Evolutionary conservation across 2,329 filamentous ascomycete genomes (phyloP).

Genomic region (Celoporthe dispersa): DNA sequence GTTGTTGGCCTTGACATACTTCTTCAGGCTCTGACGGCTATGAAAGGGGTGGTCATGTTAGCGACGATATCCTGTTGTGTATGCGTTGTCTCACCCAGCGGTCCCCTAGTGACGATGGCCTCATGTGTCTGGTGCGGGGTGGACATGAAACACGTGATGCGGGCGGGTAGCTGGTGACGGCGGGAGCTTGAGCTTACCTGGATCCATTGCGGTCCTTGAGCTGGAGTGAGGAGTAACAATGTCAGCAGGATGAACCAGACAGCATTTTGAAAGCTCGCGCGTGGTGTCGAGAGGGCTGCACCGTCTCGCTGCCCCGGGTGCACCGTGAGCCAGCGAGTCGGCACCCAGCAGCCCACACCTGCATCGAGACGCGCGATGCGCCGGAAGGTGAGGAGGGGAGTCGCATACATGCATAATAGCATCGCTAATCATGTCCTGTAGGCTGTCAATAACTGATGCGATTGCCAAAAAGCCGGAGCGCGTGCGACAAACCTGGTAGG

Average conservation of each 20-base stretch:
- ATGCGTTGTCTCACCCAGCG: conserved; percentile 17
- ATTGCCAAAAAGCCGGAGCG: conserved; percentile 30
- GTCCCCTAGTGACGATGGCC: conserved; percentile 26
- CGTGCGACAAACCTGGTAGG: conserved; percentile 59
- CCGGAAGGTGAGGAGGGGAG: conserved; percentile 39
- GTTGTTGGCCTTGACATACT: conserved; percentile 63
- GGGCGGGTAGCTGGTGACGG: conserved; percentile 21
- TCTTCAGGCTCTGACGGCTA: conserved; percentile 65
- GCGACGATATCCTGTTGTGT: conserved; percentile 27
- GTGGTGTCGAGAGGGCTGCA: conserved; percentile 16
- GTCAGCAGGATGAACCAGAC: conserved; percentile 44
- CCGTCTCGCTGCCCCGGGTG: not conserved
- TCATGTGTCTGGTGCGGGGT: conserved; percentile 29
- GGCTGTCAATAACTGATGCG: conserved; percentile 41
- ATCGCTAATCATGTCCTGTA: conserved; percentile 66
- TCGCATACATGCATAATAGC: conserved; percentile 63
- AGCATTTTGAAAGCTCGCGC: not conserved
- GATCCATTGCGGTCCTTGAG: conserved; percentile 68
- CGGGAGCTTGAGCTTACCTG: conserved; percentile 42
- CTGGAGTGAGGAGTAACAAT: conserved; percentile 44
- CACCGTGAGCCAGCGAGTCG: conserved; percentile 1
- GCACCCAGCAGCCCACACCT: conserved; percentile 21
- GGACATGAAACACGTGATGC: conserved; percentile 27
- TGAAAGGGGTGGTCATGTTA: conserved; percentile 35
- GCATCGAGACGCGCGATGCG: conserved; percentile 40